Base-by-base conservation (phyloP, 331 rosid genomes). In the Rosa hybrid region DNA sequence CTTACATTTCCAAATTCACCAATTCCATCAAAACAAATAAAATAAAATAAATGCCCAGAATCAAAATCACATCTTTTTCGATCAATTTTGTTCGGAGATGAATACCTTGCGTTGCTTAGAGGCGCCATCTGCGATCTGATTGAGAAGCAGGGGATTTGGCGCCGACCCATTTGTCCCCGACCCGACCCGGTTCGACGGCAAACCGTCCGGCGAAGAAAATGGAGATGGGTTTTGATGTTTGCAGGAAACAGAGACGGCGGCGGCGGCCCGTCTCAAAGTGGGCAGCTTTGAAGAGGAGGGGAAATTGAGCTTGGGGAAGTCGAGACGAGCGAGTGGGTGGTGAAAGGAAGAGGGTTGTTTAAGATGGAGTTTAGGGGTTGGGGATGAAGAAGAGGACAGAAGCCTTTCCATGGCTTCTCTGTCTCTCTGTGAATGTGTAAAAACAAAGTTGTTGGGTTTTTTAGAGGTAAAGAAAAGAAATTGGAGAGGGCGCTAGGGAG, bases 371-470 rank as follows among this genome's bases (percentile, higher is more conserved):
- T 83, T 86, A 2, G 88, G 81, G 74, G 87, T 68, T 2, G 87
- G 67, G 64, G 94, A 83, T 77, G 98, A 81, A 57, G 98, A 81
- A 57, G 90, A 88, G 27, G 87, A 94, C 41, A 94, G 86, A 87
- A 94, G 97, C 93, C 97, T 87, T 81, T 94, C 98, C 98, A 92
- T 94, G 90, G 88, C 90, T 77, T 90, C 88, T 89, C 85, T 81
- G 46, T 7, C 14, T 81, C 80, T 71, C 65, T 49, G 53, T 49
- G 67, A 60, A 21, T 78, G 46, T 77, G 81, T 71, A 67, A 67
- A 65, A 62, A 67, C 45, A 67, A 67, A 38, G 34, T 59, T 70
- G 50, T 78, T 39, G 46, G 38, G 21, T 7, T 68, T 68, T 9
- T 83, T 17, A 42, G 84, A 72, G 86, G 84, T 16, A 60, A 75